Percentiles rank a stretch among this genome's conserved stretches.
These are phyloP conservation scores for Saccharomycopsis sp. DNA, from an alignment of 805 yeast species.

Conservation along the genomic window DNA sequence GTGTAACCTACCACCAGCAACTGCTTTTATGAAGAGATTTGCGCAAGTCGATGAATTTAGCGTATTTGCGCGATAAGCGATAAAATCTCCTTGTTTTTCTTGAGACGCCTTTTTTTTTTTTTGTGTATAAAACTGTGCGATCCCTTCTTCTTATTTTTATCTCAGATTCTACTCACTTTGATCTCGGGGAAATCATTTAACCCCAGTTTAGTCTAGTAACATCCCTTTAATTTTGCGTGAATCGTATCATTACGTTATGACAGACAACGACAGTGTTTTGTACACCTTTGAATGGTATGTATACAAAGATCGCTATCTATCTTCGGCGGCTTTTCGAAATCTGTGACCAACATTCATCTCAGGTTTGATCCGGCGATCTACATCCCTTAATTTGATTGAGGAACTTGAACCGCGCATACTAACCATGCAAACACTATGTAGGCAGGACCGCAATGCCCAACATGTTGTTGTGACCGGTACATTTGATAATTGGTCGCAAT, in stretches of 20 bases:
- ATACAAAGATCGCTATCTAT: neutral
- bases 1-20: too few species aligned
- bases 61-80: neutral
- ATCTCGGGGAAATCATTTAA: too few species aligned
- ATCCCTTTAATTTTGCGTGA: too few species aligned
- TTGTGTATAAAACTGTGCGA: neutral
- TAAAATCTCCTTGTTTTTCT: neutral
- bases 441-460: slow-evolving; percentile 18
- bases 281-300: slow-evolving; percentile 23
- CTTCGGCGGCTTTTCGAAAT: too few species aligned
- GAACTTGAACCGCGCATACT: too few species aligned
- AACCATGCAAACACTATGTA: neutral
- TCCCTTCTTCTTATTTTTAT: too few species aligned
- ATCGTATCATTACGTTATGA: neutral
- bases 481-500: slow-evolving; percentile 51
- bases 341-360: too few species aligned
- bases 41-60: neutral
- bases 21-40: too few species aligned
- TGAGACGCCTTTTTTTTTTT: neutral
- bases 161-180: too few species aligned
- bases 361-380: too few species aligned
- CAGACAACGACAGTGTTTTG: slow-evolving; percentile 7
- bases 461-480: slow-evolving; percentile 53
- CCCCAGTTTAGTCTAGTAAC: too few species aligned
- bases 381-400: neutral